Percentiles rank a stretch among this genome's conserved stretches.
These are phyloP conservation scores for Penicilliopsis zonata DNA, from an alignment of 495 filamentous ascomycete species.

Conservation along the genomic window DNA sequence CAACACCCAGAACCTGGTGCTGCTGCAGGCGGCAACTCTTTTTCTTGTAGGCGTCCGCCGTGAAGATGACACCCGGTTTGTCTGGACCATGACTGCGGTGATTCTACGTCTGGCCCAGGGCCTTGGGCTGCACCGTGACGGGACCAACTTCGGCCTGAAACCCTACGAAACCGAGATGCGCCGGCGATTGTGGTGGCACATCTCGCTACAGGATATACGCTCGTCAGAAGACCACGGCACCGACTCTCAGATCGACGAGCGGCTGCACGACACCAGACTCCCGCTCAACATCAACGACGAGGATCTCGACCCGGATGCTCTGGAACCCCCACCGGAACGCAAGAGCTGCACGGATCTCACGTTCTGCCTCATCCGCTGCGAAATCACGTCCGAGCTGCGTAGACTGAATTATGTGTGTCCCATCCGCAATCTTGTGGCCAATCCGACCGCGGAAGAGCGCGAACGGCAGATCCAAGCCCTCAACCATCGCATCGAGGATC, in stretches of 20 bases:
- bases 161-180: conserved; percentile 81
- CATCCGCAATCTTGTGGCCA: conserved; percentile 8
- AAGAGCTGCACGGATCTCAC: conserved; percentile 66
- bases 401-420: conserved; percentile 25
- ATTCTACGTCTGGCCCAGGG: conserved; percentile 71
- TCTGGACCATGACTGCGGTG: conserved; percentile 57
- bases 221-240: conserved; percentile 78
- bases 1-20: conserved; percentile 59
- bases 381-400: conserved; percentile 38
- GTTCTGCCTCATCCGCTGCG: conserved; percentile 59
- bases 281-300: conserved; percentile 71
- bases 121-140: conserved; percentile 72
- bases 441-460: conserved; percentile 34
- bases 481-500: conserved; percentile 48
- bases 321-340: conserved; percentile 43
- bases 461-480: conserved; percentile 51
- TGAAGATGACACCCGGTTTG: conserved; percentile 54
- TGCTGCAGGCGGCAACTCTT: conserved; percentile 67
- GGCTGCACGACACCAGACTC: conserved; percentile 60
- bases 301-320: conserved; percentile 58
- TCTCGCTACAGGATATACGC: conserved; percentile 63
- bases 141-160: conserved; percentile 54
- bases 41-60: conserved; percentile 55
- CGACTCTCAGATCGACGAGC: conserved; percentile 58
- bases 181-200: conserved; percentile 73